These are phyloP conservation scores for Chaetomidium leptoderma DNA, from an alignment of 495 filamentous ascomycete genomes.

Conservation along the genomic window DNA sequence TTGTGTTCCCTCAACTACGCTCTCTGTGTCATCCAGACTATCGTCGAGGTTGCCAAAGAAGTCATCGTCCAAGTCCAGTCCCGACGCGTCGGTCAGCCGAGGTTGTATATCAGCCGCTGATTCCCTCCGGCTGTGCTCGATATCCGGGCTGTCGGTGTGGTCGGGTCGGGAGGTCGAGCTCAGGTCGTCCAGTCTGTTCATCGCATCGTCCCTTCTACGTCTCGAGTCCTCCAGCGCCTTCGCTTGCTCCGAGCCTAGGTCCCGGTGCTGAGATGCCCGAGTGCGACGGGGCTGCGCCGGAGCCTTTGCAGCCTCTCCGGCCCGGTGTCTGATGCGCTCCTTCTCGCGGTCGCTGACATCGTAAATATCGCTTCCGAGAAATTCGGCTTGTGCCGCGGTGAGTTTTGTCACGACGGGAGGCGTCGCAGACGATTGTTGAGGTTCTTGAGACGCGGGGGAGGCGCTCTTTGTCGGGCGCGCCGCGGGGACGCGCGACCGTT, in stretches of 20 bases:
- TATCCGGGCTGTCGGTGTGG: conserved; percentile 18
- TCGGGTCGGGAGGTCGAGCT: conserved; percentile 32
- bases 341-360: conserved; percentile 46
- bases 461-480: conserved; percentile 23
- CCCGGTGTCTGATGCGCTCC: conserved; percentile 27
- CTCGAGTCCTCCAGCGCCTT: conserved; percentile 30
- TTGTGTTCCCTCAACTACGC: conserved; percentile 26
- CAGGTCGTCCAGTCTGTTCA: conserved; percentile 38
- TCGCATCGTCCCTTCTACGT: conserved; percentile 37
- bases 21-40: conserved; percentile 32
- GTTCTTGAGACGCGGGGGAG: neutral
- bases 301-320: neutral
- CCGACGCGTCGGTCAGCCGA: conserved; percentile 38
- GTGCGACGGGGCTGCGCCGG: neutral
- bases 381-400: conserved; percentile 6
- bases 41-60: conserved; percentile 46
- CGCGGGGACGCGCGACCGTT: conserved; percentile 37
- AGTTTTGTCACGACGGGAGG: conserved; percentile 14
- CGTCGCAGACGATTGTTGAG: conserved; percentile 12
- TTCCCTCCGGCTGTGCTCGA: conserved; percentile 32
- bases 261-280: neutral
- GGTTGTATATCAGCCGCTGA: conserved; percentile 21
- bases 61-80: conserved; percentile 45
- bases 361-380: conserved; percentile 37
- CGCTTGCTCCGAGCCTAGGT: conserved; percentile 28